Conservation (phyloP, 441 rosid species). For the Bocquillonia castaneifolia region DNA sequence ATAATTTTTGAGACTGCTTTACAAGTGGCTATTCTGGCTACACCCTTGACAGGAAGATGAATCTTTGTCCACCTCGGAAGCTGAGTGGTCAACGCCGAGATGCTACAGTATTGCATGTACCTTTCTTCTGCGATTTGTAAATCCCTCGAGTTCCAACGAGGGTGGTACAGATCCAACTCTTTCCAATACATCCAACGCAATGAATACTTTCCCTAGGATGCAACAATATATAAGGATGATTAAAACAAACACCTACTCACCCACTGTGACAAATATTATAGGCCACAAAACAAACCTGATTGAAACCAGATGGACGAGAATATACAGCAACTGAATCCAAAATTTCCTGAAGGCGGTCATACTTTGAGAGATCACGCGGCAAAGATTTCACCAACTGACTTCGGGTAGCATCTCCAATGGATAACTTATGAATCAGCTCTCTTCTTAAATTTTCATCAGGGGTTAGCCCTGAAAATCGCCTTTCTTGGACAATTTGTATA, state of each 20-base stretch:
- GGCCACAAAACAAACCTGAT: slow-evolving; percentile 62
- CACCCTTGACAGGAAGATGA: slow-evolving; percentile 68
- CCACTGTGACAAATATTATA: slow-evolving; percentile 15
- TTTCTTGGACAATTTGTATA: slow-evolving; percentile 87
- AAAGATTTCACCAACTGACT: slow-evolving; percentile 88
- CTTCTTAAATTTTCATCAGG: slow-evolving; percentile 80
- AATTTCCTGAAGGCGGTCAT: slow-evolving; percentile 68
- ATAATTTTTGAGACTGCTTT: slow-evolving; percentile 59
- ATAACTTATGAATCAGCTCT: slow-evolving; percentile 78
- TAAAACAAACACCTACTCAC: slow-evolving; percentile 14
- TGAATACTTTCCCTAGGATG: slow-evolving; percentile 79
- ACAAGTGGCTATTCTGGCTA: slow-evolving; percentile 78
- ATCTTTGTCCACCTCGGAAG: slow-evolving; percentile 83
- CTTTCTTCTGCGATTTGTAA: slow-evolving; percentile 97
- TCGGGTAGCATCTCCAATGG: slow-evolving; percentile 86
- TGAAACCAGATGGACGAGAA: slow-evolving; percentile 82
- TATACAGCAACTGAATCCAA: slow-evolving; percentile 68
- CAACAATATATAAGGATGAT: slow-evolving; percentile 12
- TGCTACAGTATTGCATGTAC: slow-evolving; percentile 66
- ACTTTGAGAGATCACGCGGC: slow-evolving; percentile 83
- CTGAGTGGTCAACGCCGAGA: slow-evolving; percentile 73
- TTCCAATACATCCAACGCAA: slow-evolving; percentile 75
- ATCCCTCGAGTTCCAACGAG: slow-evolving; percentile 88
- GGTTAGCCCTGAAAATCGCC: slow-evolving; percentile 79
- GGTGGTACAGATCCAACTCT: slow-evolving; percentile 93